A percentile compares a stretch with the other conserved stretches of the same genome.
These are phyloP conservation scores for Austroboletus olivaceoglutinosus DNA, from an alignment of 1,284 basidiomycete species.

Conservation along the genomic window DNA sequence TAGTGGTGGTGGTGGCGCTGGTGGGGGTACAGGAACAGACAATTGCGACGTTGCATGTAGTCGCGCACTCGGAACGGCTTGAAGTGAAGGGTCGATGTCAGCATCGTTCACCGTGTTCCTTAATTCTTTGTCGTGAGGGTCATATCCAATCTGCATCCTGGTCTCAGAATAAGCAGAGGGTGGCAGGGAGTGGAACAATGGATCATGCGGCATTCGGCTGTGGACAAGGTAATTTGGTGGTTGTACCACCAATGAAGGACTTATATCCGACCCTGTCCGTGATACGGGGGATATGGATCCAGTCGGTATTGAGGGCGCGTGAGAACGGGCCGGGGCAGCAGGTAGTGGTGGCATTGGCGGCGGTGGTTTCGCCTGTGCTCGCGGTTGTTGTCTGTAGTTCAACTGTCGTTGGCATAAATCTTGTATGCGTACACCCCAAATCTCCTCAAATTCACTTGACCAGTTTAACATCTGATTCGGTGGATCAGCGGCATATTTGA, in stretches of 20 bases:
- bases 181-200: constrained; percentile 11
- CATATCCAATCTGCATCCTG: constrained; percentile 19
- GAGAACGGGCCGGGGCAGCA: constrained; percentile 10
- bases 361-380: constrained; percentile 16
- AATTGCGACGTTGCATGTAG: constrained; percentile 12
- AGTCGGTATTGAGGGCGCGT: constrained; percentile 12
- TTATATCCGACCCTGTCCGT: constrained; percentile 21
- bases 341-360: constrained; percentile 20
- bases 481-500: constrained; percentile 60
- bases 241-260: constrained; percentile 10
- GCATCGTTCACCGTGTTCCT: constrained; percentile 24
- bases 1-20: background rate
- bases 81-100: constrained; percentile 34
- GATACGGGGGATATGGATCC: constrained; percentile 25
- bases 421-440: constrained; percentile 57
- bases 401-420: constrained; percentile 32
- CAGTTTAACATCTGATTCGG: constrained; percentile 50
- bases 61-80: constrained; percentile 22
- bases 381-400: constrained; percentile 13
- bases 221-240: constrained; percentile 13
- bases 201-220: constrained; percentile 22
- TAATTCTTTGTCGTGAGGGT: constrained; percentile 25
- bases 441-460: constrained; percentile 59
- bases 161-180: constrained; percentile 18
- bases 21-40: constrained; percentile 4